Evolutionary conservation across 1,284 basidiomycete species (phyloP), one percentile per base, ranked within the genome.

Genomic region (Irpex sp.): DNA sequence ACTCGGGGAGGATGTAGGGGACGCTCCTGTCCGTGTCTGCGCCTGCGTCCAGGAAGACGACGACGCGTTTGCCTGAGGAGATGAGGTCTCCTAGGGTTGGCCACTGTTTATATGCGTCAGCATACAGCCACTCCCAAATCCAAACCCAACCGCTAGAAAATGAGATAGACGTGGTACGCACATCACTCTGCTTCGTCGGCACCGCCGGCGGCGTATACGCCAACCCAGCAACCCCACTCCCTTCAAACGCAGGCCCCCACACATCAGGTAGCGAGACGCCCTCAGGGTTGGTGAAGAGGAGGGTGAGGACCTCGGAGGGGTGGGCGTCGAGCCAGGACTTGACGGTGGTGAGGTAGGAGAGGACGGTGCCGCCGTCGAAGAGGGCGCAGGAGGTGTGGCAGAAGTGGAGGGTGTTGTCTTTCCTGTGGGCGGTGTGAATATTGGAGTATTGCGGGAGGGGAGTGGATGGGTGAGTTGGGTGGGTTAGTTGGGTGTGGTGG

Each of bases 41-140:
- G 31, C 79, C 79, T 54, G 81, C 76, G 69, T 92, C 88, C 68
- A 94, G 78, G 73, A 93, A 93, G n/a, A 86, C 82, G 6, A 94
- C 81, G 13, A 93, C 80, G 6, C 84, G 80, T 69, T 82, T 90
- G 2, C 86, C 86, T 17, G 76, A 75, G 69, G 86, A 82, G 68
- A 94, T 88, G 71, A 94, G 72, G 13, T 81, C 72, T n/a, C 88
- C 86, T 9, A 93, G 81, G 0, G 90, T 91, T 0, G 92, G 93
- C 92, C 92, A 94, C 51, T 82, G 33, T 21, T 15, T 53, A 13
- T 6, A 19, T 50, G 11, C 6, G 13, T 37, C 6, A n/a, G 31
- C 43, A 51, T 26, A n/a, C n/a, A 43, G 2, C 39, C 35, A 11
- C 53, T 21, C 49, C 35, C 19, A 26, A 17, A n/a, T 46, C 21